Conservation (phyloP, 1,139 yeast species). For the Yamadazyma triangularis region DNA sequence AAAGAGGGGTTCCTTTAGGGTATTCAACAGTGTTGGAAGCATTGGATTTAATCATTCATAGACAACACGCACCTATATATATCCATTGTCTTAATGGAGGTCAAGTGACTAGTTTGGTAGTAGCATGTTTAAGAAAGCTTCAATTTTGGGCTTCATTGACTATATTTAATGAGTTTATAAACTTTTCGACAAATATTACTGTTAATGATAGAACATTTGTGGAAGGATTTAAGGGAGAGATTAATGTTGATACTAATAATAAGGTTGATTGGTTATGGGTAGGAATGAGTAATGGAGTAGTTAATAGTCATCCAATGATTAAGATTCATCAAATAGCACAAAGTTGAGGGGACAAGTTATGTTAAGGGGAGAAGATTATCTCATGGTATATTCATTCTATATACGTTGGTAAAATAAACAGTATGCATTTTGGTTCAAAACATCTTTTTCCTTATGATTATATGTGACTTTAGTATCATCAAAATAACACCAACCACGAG, state of each 20-base stretch:
- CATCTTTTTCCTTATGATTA: constrained; percentile 38
- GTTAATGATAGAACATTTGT: constrained; percentile 81
- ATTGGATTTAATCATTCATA: constrained; percentile 56
- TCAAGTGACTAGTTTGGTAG: constrained; percentile 74
- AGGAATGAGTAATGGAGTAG: constrained; percentile 59
- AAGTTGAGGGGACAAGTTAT: too few species aligned
- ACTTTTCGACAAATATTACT: constrained; percentile 74
- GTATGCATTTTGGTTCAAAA: constrained; percentile 64
- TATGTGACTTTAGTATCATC: constrained; percentile 63
- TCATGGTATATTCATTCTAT: constrained; percentile 9
- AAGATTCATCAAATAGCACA: constrained; percentile 20
- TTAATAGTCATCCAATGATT: constrained; percentile 41
- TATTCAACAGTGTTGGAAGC: constrained; percentile 57
- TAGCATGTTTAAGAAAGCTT: constrained; percentile 80
- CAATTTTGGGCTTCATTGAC: constrained; percentile 90
- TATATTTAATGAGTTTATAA: constrained; percentile 78
- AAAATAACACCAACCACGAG: constrained; percentile 66
- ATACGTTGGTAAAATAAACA: constrained; percentile 62
- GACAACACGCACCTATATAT: constrained; percentile 64
- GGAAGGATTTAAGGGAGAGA: constrained; percentile 69
- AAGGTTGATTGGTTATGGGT: constrained; percentile 74
- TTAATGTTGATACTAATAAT: constrained; percentile 44
- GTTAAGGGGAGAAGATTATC: too few species aligned
- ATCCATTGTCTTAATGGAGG: constrained; percentile 89
- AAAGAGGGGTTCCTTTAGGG: constrained; percentile 74